Evolutionary conservation across 345 rosid species (phyloP).

Genomic region (Eucalyptus erythrocorys): DNA sequence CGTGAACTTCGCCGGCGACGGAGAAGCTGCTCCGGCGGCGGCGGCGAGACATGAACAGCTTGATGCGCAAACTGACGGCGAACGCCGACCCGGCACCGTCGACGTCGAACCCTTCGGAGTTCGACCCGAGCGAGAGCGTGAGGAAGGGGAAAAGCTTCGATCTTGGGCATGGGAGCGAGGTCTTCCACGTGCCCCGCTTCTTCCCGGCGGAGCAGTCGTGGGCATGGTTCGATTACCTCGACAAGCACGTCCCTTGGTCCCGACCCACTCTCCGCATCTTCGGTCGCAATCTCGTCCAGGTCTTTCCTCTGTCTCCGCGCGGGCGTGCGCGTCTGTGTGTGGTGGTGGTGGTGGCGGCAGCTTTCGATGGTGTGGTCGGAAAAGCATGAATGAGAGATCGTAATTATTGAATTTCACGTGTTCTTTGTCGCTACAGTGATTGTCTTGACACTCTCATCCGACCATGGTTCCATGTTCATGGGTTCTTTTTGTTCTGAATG

Average conservation of each 20-base stretch:
- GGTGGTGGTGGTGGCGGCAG: background rate
- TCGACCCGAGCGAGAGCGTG: background rate
- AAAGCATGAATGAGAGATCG: background rate
- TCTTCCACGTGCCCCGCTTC: conserved; percentile 44
- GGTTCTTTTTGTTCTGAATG: background rate
- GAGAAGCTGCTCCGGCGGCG: background rate
- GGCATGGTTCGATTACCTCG: conserved; percentile 58
- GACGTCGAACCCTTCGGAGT: background rate
- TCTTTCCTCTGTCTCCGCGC: background rate
- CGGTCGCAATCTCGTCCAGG: conserved; percentile 69
- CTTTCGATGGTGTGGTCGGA: background rate
- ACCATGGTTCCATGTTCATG: background rate
- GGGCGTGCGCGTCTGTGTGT: background rate
- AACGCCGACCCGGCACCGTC: background rate
- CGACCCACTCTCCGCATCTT: conserved; percentile 70
- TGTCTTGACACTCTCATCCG: background rate
- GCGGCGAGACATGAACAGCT: background rate
- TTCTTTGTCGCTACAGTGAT: background rate
- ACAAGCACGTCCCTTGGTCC: conserved; percentile 75
- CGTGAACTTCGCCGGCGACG: background rate
- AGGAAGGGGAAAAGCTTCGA: conserved; percentile 20
- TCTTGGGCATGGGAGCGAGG: conserved; percentile 62
- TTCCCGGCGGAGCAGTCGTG: conserved; percentile 41
- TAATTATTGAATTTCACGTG: background rate
- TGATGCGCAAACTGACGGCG: background rate